Evolutionary conservation across 768 basidiomycete genomes (phyloP), one percentile per base, ranked within the genome.

Genomic region (Calocera viscosa): DNA sequence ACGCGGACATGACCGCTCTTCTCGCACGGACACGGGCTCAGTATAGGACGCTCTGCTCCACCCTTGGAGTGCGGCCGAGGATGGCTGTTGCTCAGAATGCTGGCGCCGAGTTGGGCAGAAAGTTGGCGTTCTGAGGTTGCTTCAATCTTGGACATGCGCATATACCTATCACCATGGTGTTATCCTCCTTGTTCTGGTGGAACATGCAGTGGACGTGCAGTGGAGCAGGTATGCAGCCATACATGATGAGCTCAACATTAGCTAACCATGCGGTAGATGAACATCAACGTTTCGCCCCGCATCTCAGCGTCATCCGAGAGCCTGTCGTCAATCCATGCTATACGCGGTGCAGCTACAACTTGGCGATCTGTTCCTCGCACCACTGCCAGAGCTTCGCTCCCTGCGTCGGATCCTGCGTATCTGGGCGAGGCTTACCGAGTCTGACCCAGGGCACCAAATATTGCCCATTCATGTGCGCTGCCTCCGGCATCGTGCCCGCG

Each of bases 11-110:
- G 49, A 76, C 86, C 10, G 84, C 84, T 66, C 82, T 94, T 30
- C 85, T 95, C 69, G 83, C 86, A 30, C 86, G 90, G 69, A 94
- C 97, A 68, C 84, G 91, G 43, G 90, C 93, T 1, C 83, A 89
- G 69, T 96, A 98, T 76, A 89, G 87, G 72, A 82, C 85, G 0
- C 83, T 94, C 40, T 99, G 94, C 71, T 85, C 93, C 0, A 83
- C 84, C 0, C 79, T 97, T 24, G 90, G 90, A 34, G 82, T 92
- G 10, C 74, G 81, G 30, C 84, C 86, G 2, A 63, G 79, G 33
- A 41, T 77, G 22, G 68, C 68, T 1, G 70, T 68, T 32, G 70
- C 68, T 7, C 22, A 67, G 47, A 43, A 19, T 26, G 49, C 17
- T 2, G 67, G 47, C 19, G 30, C 24, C 41, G 43, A 64, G 53